Conservation (phyloP, 345 rosid species). For the Crucihimalaya himalaica region DNA sequence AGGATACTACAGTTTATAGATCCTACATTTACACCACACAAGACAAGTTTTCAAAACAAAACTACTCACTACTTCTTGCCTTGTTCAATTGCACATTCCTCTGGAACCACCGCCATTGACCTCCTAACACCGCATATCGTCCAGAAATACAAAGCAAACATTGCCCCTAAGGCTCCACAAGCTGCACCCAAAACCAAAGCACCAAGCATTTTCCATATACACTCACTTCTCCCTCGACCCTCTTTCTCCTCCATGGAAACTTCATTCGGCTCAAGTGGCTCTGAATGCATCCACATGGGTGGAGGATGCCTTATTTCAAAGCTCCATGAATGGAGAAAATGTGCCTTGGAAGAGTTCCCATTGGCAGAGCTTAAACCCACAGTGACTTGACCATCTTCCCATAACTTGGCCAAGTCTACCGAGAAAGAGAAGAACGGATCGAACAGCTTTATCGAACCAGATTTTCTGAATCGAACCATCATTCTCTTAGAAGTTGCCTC, state of each 20-base stretch:
- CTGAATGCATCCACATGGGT: constrained; percentile 75
- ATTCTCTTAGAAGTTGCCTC: constrained; percentile 62
- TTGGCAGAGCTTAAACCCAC: constrained; percentile 70
- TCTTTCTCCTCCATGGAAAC: constrained; percentile 2
- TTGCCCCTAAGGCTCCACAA: constrained; percentile 68
- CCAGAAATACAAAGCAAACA: constrained; percentile 61
- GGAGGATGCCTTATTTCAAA: constrained; percentile 51
- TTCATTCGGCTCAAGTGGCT: constrained; percentile 60
- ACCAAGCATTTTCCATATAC: constrained; percentile 54
- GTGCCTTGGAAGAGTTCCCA: constrained; percentile 55
- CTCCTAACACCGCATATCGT: constrained; percentile 58
- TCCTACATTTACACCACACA: constrained; percentile 58
- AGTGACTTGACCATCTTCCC: constrained; percentile 51
- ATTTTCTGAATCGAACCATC: constrained; percentile 60
- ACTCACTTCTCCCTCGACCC: constrained; percentile 32
- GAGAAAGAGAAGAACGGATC: constrained; percentile 61
- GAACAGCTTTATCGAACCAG: constrained; percentile 55
- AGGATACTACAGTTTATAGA: constrained; percentile 20
- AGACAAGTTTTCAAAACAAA: constrained; percentile 29
- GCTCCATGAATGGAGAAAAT: constrained; percentile 67
- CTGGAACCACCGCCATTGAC: constrained; percentile 66
- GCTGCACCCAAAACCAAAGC: constrained; percentile 61
- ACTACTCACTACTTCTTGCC: constrained; percentile 47
- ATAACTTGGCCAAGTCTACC: constrained; percentile 53
- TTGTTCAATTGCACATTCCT: constrained; percentile 57